Percentiles rank a stretch among this genome's conserved stretches.
These are phyloP conservation scores for Hymenoscyphus repandus DNA, from an alignment of 2,329 filamentous ascomycete species.

Conservation along the genomic window DNA sequence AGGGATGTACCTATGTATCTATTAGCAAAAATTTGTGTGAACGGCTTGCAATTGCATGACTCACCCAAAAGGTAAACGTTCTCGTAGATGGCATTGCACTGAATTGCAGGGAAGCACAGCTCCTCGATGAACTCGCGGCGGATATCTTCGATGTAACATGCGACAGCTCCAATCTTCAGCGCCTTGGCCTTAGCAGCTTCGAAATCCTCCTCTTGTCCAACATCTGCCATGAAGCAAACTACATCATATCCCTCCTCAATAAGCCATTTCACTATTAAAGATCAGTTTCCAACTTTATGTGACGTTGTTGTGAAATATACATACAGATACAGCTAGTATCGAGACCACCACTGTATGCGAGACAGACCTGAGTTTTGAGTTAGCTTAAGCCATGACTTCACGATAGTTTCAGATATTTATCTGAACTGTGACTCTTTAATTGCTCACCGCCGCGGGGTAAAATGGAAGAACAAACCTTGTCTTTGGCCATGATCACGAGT, in stretches of 20 bases:
- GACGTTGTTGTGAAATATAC: background rate
- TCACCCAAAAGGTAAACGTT: conserved; percentile 55
- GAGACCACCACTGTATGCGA: conserved; percentile 40
- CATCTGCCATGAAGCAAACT: conserved; percentile 56
- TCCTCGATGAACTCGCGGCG: conserved; percentile 74
- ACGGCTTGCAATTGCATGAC: conserved; percentile 19
- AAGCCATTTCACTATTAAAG: conserved; percentile 34
- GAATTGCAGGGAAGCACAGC: conserved; percentile 68
- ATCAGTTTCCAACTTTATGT: conserved; percentile 1
- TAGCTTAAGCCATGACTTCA: background rate
- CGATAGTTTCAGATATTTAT: conserved; percentile 9
- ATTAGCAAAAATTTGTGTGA: background rate
- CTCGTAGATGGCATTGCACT: conserved; percentile 68
- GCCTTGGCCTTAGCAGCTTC: conserved; percentile 69
- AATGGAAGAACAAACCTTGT: conserved; percentile 4
- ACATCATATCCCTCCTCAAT: conserved; percentile 46
- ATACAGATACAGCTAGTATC: conserved; percentile 39
- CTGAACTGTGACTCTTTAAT: conserved; percentile 5
- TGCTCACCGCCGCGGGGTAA: conserved; percentile 3
- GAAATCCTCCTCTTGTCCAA: conserved; percentile 74
- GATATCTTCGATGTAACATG: conserved; percentile 51
- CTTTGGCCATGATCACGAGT: conserved; percentile 7
- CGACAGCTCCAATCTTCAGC: conserved; percentile 36
- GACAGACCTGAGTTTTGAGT: conserved; percentile 32
- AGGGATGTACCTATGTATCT: conserved; percentile 48